Conservation (phyloP, 352 stramenopile genomes). For the Globisporangium emineosum region DNA sequence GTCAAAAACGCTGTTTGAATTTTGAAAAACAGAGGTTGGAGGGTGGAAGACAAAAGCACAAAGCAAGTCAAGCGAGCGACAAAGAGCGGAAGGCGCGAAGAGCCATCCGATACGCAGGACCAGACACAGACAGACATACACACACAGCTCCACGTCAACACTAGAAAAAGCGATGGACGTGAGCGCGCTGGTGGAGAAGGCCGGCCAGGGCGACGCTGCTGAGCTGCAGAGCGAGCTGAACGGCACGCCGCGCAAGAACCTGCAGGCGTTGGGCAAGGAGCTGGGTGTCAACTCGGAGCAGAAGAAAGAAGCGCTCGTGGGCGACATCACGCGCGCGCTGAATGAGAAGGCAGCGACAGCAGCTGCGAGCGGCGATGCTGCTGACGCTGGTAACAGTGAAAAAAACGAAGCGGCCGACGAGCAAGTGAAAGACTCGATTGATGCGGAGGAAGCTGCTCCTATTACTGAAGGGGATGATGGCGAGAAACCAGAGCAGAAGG, state of each 20-base stretch:
- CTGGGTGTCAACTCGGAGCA: neutral
- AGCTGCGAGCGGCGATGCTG: neutral
- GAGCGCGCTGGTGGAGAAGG: neutral
- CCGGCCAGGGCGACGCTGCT: neutral
- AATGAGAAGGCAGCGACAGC: neutral
- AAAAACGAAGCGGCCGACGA: neutral
- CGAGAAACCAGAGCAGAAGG: neutral
- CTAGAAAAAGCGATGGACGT: neutral
- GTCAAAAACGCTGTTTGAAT: slow-evolving; percentile 9
- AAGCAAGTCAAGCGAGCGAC: neutral
- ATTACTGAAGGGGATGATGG: neutral
- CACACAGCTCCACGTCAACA: neutral
- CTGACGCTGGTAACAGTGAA: neutral
- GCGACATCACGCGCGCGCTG: neutral
- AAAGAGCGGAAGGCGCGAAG: neutral
- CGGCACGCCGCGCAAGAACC: neutral
- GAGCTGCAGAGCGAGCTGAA: neutral
- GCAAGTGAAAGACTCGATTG: neutral
- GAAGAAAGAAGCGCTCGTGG: neutral
- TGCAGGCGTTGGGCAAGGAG: neutral
- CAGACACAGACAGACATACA: neutral
- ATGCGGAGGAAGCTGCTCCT: neutral
- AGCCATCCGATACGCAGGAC: neutral
- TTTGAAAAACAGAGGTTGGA: slow-evolving; percentile 6
- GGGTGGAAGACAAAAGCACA: neutral